Base-by-base conservation (phyloP, 163 green algal species). In the Scenedesmus sp. region DNA sequence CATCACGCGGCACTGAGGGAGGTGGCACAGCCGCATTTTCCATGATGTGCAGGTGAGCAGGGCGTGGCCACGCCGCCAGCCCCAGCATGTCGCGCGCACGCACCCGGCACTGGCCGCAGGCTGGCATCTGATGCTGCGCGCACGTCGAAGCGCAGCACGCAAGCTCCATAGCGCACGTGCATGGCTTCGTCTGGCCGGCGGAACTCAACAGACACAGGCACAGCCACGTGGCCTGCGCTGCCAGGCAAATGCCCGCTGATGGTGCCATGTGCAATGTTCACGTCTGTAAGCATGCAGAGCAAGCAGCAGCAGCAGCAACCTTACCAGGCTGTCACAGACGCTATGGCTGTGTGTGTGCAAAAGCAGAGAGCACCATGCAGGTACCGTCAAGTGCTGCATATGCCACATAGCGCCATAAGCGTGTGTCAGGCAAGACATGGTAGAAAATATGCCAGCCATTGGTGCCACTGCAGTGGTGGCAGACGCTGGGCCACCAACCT, bases 211-310 rank as follows among this genome's bases (percentile, higher is more conserved):
- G 37, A 44, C 44, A 73, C 83, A 56, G 83, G 83, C 40, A 88
- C 15, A 24, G 22, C n/a, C 9, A 49, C 37, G 15, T 73, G 68
- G 22, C 37, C n/a, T 10, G 56, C 20, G 37, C 56, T 42, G 37
- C 56, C 83, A 20, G 76, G 83, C 18, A 59, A 3, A 15, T 37
- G 59, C 24, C 49, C 82, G 22, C 43, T 43, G 33, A 88, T 68
- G 22, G 37, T 61, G 30, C 83, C 83, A 3, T 88, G 37, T 24
- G 83, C 83, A 81, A 42, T 43, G 59, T 88, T 88, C 40, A 88
- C 83, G 49, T 88, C 83, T 88, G 83, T 59, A 88, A 81, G 72
- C 72, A 81, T 46, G 72, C 35, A n/a, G 42, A 86, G 80, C 44
- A 85, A 43, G 30, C 6, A 76, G 15, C 42, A 35, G 76, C 49